Conservation (phyloP, 768 basidiomycete genomes). For the Pleurotus tuoliensis region DNA sequence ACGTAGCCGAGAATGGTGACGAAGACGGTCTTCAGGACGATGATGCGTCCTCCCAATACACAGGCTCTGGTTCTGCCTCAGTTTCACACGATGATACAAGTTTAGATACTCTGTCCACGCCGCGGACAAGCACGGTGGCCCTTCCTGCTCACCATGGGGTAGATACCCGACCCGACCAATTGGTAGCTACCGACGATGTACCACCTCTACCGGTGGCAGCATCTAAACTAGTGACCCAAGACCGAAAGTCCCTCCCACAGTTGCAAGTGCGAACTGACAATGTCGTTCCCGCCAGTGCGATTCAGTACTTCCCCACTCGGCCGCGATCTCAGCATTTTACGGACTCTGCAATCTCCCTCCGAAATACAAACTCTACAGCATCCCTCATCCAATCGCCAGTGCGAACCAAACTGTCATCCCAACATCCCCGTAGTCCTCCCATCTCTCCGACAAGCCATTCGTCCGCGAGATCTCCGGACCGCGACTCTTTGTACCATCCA, state of each 20-base stretch:
- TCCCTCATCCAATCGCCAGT: neutral
- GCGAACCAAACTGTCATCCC: neutral
- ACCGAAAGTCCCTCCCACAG: neutral
- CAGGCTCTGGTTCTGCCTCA: constrained; percentile 2
- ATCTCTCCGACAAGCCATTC: neutral
- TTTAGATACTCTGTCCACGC: neutral
- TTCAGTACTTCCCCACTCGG: neutral
- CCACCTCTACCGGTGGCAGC: neutral
- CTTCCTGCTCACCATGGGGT: neutral
- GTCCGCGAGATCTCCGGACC: neutral
- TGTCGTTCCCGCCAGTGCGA: neutral
- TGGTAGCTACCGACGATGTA: neutral
- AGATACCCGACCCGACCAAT: neutral
- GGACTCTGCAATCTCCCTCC: constrained; percentile 4
- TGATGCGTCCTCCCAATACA: constrained; percentile 7
- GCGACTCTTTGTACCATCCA: constrained; percentile 7
- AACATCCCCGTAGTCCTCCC: neutral
- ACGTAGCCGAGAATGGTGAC: neutral
- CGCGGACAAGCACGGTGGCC: neutral
- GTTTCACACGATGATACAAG: neutral
- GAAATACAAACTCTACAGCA: neutral
- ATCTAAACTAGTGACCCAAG: neutral
- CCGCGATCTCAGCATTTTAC: neutral
- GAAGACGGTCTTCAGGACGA: constrained; percentile 12
- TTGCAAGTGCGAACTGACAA: constrained; percentile 1